phyloP scores from a whole-genome alignment of 1,284 basidiomycete species.

The Leccinum griseonigrum region DNA sequence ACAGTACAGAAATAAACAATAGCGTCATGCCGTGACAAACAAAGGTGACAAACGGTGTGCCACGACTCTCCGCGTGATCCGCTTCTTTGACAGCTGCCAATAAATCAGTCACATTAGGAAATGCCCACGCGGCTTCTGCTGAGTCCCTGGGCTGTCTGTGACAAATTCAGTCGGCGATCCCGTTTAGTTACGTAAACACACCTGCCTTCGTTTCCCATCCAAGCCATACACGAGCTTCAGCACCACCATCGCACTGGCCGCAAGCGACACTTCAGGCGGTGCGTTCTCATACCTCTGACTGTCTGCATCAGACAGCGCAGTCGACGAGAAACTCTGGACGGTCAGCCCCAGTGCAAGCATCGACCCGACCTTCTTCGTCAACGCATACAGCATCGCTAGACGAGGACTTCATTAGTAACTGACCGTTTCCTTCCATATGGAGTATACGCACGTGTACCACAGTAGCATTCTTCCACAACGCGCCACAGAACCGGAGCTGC shows the following conservation, averaged over 20 bases:
- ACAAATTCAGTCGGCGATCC: constrained; percentile 10
- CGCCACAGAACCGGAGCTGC: constrained; percentile 80
- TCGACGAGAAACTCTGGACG: constrained; percentile 54
- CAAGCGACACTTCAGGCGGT: constrained; percentile 75
- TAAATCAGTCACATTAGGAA: constrained; percentile 57
- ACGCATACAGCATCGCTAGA: constrained; percentile 59
- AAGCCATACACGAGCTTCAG: constrained; percentile 85
- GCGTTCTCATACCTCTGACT: constrained; percentile 57
- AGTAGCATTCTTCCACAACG: constrained; percentile 58
- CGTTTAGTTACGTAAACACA: constrained; percentile 5
- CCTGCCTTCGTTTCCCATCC: constrained; percentile 63
- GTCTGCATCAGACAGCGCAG: constrained; percentile 43
- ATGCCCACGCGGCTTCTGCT: constrained; percentile 60
- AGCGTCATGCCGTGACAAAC: constrained; percentile 25
- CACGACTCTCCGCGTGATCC: constrained; percentile 34
- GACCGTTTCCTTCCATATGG: constrained; percentile 4
- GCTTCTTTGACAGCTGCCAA: constrained; percentile 44
- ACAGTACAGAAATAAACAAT: constrained; percentile 5
- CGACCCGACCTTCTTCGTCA: constrained; percentile 57
- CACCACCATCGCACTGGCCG: constrained; percentile 64
- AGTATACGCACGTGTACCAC: constrained; percentile 71
- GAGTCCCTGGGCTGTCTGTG: constrained; percentile 46
- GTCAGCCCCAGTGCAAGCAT: constrained; percentile 61
- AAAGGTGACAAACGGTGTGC: constrained; percentile 32
- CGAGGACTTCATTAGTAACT: constrained; percentile 2